Percentiles rank a stretch among this genome's conserved stretches.
Evolutionary conservation across 352 stramenopile genomes (phyloP).

Genomic region (Globisporangium takayamanum): DNA sequence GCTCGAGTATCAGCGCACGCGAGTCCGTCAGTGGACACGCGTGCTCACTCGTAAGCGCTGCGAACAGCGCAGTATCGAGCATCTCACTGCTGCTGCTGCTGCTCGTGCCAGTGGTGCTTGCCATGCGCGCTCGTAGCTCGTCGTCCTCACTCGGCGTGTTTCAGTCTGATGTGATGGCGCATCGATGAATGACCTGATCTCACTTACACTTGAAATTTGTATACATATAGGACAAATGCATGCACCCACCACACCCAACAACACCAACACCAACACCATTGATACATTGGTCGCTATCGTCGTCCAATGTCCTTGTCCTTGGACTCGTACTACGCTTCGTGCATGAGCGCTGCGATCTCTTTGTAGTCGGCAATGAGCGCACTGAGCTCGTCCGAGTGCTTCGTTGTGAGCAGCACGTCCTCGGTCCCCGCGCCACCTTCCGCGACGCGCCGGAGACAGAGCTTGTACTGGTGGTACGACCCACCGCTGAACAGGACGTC

Average conservation of each 20-base stretch:
- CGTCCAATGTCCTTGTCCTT: no score
- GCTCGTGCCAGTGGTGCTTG: background rate
- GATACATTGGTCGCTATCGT: background rate
- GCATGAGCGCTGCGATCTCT: conserved; percentile 64
- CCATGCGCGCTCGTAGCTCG: background rate
- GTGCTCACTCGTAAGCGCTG: conserved; percentile 2
- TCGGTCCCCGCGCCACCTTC: conserved; percentile 19
- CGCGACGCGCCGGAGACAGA: conserved; percentile 30
- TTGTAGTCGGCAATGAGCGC: conserved; percentile 67
- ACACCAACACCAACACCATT: background rate
- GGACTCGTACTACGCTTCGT: conserved; percentile 19
- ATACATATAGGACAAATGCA: background rate
- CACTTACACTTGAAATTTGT: background rate
- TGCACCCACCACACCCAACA: no score
- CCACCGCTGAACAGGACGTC: conserved; percentile 55
- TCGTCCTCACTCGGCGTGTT: background rate
- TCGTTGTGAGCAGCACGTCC: conserved; percentile 61
- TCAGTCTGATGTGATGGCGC: background rate
- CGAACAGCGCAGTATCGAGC: conserved; percentile 2
- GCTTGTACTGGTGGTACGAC: conserved; percentile 61
- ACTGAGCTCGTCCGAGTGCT: conserved; percentile 60
- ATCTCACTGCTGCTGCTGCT: background rate
- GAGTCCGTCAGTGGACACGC: background rate
- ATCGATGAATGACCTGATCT: background rate
- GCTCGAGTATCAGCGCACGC: conserved; percentile 3